Evolutionary conservation across 1,139 yeast species (phyloP), one percentile per base, ranked within the genome.

Genomic region (Yamadazyma friedrichii): DNA sequence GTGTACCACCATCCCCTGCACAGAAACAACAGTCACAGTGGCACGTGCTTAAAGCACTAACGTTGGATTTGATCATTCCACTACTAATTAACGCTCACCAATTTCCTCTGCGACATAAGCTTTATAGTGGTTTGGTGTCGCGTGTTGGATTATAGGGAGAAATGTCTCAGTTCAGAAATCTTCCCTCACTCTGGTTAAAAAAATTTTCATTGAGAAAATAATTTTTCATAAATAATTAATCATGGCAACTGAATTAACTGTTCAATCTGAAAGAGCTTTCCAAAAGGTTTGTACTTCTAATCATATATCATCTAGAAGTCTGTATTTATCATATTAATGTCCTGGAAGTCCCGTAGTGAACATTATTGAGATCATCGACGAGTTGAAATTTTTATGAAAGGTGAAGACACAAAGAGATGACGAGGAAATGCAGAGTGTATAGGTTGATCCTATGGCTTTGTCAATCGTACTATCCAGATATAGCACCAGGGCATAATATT

Each of bases 211-310:
- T 45, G 38, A 41, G 38, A 40, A 29, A 32, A 20, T 36, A 31
- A 36, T 30, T 36, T 36, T 36, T 36, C 34, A 29, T 11, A 29
- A 35, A 29, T 29, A 20, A 20, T 25, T 36, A 60, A 70, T 79
- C 80, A 93, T 93, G 98, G 95, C 98, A 75, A 87, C 98, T 77
- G 99, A 93, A 86, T 89, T 93, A 82, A 89, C 96, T 76, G 99
- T 94, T 80, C 99, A 93, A 86, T 87, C 97, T 73, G 98, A 94
- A 84, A 93, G 96, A 82, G 98, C 98, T 88, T 93, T 85, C 96
- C 98, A 93, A 86, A 94, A 93, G 95, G 95, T 87, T 81, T 72
- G 94, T 77, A 62, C 24, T 25, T 31, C 15, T 28, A 9, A 28
- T 28, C 31, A 28, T 28, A 20, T 20, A 6, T 6, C 8, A 8